Percentiles rank a stretch among this genome's conserved stretches.
Evolutionary conservation across 192 early-diverging fungal species (phyloP).

Genomic region (Pilaira anomala): DNA sequence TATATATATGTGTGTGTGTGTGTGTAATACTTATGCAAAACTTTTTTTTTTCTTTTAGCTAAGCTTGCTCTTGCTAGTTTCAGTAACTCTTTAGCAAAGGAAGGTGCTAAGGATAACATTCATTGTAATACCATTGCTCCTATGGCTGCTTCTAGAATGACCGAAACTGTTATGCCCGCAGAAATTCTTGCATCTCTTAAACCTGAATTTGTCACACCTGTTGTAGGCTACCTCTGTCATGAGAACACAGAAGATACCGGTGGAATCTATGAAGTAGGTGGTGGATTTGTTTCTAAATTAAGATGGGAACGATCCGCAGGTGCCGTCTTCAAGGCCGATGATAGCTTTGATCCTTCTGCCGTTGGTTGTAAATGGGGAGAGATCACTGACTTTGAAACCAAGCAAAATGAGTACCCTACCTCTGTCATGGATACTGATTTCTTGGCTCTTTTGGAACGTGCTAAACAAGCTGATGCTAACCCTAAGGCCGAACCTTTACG

Average conservation of each 20-base stretch:
- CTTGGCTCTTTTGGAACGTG: constrained; percentile 72
- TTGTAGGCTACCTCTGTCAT: constrained; percentile 92
- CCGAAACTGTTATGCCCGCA: constrained; percentile 92
- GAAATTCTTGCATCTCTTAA: constrained; percentile 94
- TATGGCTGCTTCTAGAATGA: constrained; percentile 94
- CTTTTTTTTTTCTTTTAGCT: constrained; percentile 47
- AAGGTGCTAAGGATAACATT: constrained; percentile 95
- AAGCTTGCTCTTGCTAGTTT: constrained; percentile 94
- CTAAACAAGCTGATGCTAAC: constrained; percentile 65
- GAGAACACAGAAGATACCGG: constrained; percentile 81
- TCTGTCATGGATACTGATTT: constrained; percentile 82
- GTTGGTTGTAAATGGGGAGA: constrained; percentile 75
- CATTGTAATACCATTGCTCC: constrained; percentile 93
- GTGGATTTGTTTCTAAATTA: constrained; percentile 89
- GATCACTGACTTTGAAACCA: constrained; percentile 68
- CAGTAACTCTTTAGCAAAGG: constrained; percentile 85
- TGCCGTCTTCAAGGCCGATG: constrained; percentile 88
- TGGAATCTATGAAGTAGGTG: constrained; percentile 94
- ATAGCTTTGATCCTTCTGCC: constrained; percentile 77
- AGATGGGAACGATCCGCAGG: constrained; percentile 89
- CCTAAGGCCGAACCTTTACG: constrained; percentile 53
- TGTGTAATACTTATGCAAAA: no score
- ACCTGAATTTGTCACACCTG: constrained; percentile 94
- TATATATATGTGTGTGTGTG: neutral
- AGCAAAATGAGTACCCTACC: constrained; percentile 61